phyloP scores from a whole-genome alignment of 495 filamentous ascomycete genomes.

The Echria macrotheca region DNA sequence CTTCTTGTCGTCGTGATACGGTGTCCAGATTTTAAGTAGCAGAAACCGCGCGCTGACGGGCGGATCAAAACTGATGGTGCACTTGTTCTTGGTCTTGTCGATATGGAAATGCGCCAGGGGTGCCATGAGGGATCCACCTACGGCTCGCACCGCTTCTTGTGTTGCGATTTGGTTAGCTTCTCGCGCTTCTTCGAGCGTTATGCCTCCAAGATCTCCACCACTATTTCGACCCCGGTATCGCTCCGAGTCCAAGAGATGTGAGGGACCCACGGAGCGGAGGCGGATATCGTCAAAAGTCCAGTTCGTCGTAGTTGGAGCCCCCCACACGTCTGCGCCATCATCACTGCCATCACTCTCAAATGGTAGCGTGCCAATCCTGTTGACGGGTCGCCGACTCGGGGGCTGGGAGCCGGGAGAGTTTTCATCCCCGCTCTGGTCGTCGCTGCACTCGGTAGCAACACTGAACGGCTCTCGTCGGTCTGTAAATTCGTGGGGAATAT shows the following conservation, averaged over 20 bases:
- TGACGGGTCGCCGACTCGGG: conserved; percentile 28
- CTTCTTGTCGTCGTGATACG: conserved; percentile 44
- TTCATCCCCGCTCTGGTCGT: conserved; percentile 43
- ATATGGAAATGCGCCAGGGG: conserved; percentile 79
- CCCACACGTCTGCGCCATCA: conserved; percentile 21
- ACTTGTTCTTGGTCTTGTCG: conserved; percentile 70
- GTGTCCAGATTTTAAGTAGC: conserved; percentile 81
- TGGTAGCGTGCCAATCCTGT: conserved; percentile 45
- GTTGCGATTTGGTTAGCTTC: conserved; percentile 51
- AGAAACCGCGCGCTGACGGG: conserved; percentile 78
- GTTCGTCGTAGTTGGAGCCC: background rate
- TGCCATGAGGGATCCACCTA: conserved; percentile 52
- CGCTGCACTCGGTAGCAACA: conserved; percentile 49
- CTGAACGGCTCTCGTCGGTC: conserved; percentile 35
- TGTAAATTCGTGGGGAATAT: conserved; percentile 49
- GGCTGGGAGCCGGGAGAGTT: conserved; percentile 10
- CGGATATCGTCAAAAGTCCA: conserved; percentile 11
- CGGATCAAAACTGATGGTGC: conserved; percentile 83
- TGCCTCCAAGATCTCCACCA: too few species aligned
- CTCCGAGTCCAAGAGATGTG: background rate
- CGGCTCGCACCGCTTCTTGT: conserved; percentile 50
- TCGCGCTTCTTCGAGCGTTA: conserved; percentile 41
- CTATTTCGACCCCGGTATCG: conserved; percentile 2
- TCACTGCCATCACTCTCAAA: conserved; percentile 46
- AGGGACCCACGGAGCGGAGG: too few species aligned